Percentiles rank a stretch among this genome's conserved stretches.
Evolutionary conservation across 306 rosid species (phyloP).

Genomic region (Sesbania bispinosa): DNA sequence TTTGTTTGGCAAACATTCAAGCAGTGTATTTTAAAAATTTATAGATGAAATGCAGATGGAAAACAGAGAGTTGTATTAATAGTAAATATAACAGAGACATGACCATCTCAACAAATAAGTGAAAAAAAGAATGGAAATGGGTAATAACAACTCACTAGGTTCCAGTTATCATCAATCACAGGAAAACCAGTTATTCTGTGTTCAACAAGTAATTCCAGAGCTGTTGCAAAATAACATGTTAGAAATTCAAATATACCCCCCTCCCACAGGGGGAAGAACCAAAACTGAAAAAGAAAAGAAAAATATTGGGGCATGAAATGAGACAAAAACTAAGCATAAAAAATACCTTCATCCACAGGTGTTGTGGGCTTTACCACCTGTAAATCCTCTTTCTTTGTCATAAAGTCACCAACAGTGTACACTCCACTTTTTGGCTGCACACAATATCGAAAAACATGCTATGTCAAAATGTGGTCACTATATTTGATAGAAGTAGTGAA

Average conservation of each 20-base stretch:
- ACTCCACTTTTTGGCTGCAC: slow-evolving; percentile 63
- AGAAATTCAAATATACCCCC: too few relatives aligned
- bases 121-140: not conserved
- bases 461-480: too few relatives aligned
- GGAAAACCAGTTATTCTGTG: slow-evolving; percentile 97
- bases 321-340: not conserved
- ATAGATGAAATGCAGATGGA: not conserved
- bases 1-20: slow-evolving; percentile 3
- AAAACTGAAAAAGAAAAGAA: not conserved
- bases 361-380: slow-evolving; percentile 85
- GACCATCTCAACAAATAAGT: not conserved
- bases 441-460: not conserved
- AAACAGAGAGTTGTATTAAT: not conserved
- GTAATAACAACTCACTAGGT: slow-evolving; percentile 53
- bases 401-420: slow-evolving; percentile 86
- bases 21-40: not conserved
- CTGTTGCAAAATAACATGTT: slow-evolving; percentile 50
- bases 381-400: slow-evolving; percentile 74
- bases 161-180: slow-evolving; percentile 87
- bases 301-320: not conserved
- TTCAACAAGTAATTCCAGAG: slow-evolving; percentile 82
- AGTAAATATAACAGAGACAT: not conserved
- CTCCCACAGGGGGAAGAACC: too few relatives aligned
- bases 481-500: not conserved
- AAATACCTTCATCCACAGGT: slow-evolving; percentile 83